A percentile compares a stretch with the other conserved stretches of the same genome.
phyloP scores from a whole-genome alignment of 1,284 basidiomycete species.

The Ganoderma boninense region DNA sequence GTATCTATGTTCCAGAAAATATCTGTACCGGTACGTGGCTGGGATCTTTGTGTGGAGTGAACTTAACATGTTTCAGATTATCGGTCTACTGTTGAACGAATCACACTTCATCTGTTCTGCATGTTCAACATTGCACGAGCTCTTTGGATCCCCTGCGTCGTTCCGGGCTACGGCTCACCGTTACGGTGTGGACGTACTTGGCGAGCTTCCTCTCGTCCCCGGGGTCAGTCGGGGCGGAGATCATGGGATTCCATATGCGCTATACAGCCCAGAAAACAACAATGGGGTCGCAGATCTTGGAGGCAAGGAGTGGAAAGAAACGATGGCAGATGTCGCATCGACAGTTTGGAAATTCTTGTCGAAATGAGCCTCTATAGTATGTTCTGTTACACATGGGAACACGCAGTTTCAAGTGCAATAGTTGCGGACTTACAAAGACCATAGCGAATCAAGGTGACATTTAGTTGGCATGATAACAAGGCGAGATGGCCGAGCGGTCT shows the following conservation, averaged over 20 bases:
- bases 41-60: neutral
- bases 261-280: constrained; percentile 43
- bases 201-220: constrained; percentile 86
- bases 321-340: constrained; percentile 54
- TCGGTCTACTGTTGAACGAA: constrained; percentile 92
- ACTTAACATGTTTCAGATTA: constrained; percentile 63
- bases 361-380: neutral
- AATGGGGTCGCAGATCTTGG: constrained; percentile 14
- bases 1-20: constrained; percentile 95
- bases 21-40: constrained; percentile 76
- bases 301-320: constrained; percentile 52
- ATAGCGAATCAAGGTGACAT: too few relatives aligned
- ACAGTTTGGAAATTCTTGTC: constrained; percentile 48
- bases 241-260: constrained; percentile 67
- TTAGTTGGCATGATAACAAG: too few relatives aligned
- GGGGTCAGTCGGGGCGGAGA: constrained; percentile 84
- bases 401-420: too few relatives aligned
- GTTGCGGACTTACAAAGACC: neutral
- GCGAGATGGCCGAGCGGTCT: constrained; percentile 85
- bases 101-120: constrained; percentile 87
- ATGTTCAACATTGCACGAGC: constrained; percentile 75
- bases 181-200: constrained; percentile 76
- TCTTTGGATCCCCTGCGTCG: constrained; percentile 80
- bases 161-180: constrained; percentile 74
- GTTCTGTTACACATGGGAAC: neutral